Percentiles rank a stretch among this genome's conserved stretches.
phyloP scores from a whole-genome alignment of 495 filamentous ascomycete species.

The Penicillium egyptiacum region DNA sequence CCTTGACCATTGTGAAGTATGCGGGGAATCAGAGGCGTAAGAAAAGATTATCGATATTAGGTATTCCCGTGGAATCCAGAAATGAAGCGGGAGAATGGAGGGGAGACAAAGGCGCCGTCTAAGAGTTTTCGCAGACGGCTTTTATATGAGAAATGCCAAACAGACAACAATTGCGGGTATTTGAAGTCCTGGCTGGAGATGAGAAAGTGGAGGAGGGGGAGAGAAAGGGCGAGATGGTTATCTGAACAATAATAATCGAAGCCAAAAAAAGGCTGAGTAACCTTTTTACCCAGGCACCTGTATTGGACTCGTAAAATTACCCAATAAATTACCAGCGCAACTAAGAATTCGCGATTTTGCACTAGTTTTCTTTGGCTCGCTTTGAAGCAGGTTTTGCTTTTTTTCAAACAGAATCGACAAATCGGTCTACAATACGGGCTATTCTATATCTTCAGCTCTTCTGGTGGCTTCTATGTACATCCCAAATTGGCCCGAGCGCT shows the following conservation, averaged over 20 bases:
- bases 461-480: constrained; percentile 28
- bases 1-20: constrained; percentile 75
- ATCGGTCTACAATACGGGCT: neutral
- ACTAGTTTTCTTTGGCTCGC: constrained; percentile 7
- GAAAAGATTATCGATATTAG: constrained; percentile 13
- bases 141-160: constrained; percentile 13
- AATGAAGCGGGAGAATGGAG: constrained; percentile 7
- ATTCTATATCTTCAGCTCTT: constrained; percentile 15
- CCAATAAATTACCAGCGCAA: constrained; percentile 25
- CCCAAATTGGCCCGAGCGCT: constrained; percentile 35
- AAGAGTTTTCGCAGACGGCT: constrained; percentile 10
- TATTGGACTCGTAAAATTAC: constrained; percentile 10
- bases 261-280: constrained; percentile 29
- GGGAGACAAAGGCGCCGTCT: constrained; percentile 6
- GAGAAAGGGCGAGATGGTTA: constrained; percentile 20
- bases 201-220: constrained; percentile 9
- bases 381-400: neutral
- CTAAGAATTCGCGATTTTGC: neutral
- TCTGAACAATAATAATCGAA: constrained; percentile 28
- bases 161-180: constrained; percentile 10
- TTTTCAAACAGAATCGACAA: neutral
- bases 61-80: constrained; percentile 7
- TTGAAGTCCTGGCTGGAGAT: constrained; percentile 19
- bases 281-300: constrained; percentile 29
- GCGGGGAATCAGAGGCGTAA: constrained; percentile 18